phyloP scores from a whole-genome alignment of 2,329 filamentous ascomycete genomes.

The Lasiodiplodia sp. region DNA sequence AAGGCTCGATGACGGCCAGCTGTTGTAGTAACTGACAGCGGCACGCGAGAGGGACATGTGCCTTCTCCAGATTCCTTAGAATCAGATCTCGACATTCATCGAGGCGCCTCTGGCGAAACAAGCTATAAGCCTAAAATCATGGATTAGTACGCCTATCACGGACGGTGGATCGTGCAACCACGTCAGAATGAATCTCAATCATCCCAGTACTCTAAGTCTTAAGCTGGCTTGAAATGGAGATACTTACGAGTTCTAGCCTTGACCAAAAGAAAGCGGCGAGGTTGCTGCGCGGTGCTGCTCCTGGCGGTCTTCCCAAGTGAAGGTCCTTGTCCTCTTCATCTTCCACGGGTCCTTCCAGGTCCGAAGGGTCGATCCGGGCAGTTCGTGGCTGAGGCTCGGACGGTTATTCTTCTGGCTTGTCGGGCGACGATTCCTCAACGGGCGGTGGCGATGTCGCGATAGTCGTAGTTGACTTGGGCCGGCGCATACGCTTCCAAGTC shows the following conservation, averaged over 20 bases:
- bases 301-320: background rate
- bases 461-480: background rate
- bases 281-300: background rate
- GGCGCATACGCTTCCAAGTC: background rate
- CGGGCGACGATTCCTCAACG: background rate
- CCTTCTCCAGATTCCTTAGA: background rate
- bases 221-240: background rate
- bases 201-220: too few species aligned
- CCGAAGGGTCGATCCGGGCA: background rate
- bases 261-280: background rate
- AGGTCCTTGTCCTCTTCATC: background rate
- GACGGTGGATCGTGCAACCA: too few species aligned
- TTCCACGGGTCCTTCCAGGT: background rate
- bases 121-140: background rate
- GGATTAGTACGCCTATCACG: background rate
- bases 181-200: too few species aligned
- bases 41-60: background rate
- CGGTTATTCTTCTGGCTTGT: background rate
- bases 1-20: background rate
- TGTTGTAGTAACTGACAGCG: background rate
- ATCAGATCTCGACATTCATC: background rate
- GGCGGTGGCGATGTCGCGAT: background rate
- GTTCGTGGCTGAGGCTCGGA: background rate
- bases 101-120: background rate
- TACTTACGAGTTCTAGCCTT: background rate